Evolutionary conservation across 2,329 filamentous ascomycete genomes (phyloP).

Genomic region (Leptodontidium sp.): DNA sequence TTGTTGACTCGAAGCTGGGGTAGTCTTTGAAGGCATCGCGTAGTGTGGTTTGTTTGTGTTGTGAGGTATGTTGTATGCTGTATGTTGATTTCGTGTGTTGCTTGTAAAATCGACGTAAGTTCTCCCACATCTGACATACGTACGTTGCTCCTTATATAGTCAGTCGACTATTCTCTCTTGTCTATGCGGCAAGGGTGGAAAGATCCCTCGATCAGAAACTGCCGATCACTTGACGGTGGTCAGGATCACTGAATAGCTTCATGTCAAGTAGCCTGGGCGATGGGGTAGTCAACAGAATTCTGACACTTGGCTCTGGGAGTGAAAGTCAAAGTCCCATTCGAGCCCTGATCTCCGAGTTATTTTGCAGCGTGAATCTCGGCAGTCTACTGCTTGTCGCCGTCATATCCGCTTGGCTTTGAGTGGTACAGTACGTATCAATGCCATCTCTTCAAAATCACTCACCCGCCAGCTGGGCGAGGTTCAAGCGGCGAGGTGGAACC

Average conservation of each 20-base stretch:
- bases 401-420: neutral
- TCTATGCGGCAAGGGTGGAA: neutral
- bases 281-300: slow-evolving; percentile 9
- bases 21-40: slow-evolving; percentile 4
- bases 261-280: slow-evolving; percentile 20
- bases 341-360: neutral
- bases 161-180: neutral
- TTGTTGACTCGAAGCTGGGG: neutral
- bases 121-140: neutral
- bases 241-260: slow-evolving; percentile 19
- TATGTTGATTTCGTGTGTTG: neutral
- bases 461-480: too few species aligned
- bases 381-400: neutral
- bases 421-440: too few species aligned
- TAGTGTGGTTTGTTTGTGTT: neutral
- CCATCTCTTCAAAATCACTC: too few species aligned
- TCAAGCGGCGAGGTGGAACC: neutral
- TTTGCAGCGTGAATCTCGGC: neutral
- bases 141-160: slow-evolving; percentile 14
- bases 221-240: slow-evolving; percentile 11
- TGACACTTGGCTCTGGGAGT: slow-evolving; percentile 11
- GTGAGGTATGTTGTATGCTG: neutral
- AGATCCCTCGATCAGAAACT: neutral
- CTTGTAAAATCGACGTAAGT: neutral
- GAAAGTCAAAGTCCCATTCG: neutral